phyloP scores from a whole-genome alignment of 495 filamentous ascomycete genomes.

The Amniculicola lignicola region DNA sequence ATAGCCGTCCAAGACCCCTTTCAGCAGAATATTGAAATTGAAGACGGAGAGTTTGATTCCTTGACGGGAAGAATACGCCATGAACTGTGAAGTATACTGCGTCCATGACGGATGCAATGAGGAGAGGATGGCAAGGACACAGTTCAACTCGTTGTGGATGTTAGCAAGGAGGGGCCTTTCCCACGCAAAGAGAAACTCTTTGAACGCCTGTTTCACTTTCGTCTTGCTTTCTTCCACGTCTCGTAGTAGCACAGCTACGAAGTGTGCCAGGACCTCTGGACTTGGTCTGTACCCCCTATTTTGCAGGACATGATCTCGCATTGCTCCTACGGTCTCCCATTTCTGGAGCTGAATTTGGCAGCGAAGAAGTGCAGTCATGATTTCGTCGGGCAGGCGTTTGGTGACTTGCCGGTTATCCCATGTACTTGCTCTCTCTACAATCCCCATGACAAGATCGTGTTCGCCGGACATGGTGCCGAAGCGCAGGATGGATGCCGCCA shows the following conservation, averaged over 20 bases:
- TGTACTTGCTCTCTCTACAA: conserved; percentile 39
- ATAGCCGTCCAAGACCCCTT: conserved; percentile 25
- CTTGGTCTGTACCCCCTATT: conserved; percentile 20
- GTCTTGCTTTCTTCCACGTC: neutral
- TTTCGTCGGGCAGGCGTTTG: conserved; percentile 35
- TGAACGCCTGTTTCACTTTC: conserved; percentile 12
- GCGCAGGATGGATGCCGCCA: conserved; percentile 57
- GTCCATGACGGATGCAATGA: conserved; percentile 14
- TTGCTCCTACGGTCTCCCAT: conserved; percentile 49
- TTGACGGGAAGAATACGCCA: conserved; percentile 11
- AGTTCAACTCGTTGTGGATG: conserved; percentile 22
- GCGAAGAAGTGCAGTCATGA: conserved; percentile 51
- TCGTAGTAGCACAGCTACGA: conserved; percentile 32
- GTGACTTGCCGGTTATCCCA: neutral
- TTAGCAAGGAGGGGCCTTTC: conserved; percentile 8
- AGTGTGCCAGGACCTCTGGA: conserved; percentile 28
- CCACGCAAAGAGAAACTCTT: conserved; percentile 23
- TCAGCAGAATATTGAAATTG: conserved; percentile 30
- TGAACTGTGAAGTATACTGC: conserved; percentile 19
- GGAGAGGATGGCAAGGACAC: conserved; percentile 23
- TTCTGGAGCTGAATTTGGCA: conserved; percentile 48
- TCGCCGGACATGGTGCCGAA: conserved; percentile 56
- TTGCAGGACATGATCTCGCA: conserved; percentile 47
- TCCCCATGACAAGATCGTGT: conserved; percentile 44
- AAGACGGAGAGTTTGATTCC: conserved; percentile 6